Base-by-base conservation (phyloP, 306 rosid genomes). In the Chamaecrista fasciculata region DNA sequence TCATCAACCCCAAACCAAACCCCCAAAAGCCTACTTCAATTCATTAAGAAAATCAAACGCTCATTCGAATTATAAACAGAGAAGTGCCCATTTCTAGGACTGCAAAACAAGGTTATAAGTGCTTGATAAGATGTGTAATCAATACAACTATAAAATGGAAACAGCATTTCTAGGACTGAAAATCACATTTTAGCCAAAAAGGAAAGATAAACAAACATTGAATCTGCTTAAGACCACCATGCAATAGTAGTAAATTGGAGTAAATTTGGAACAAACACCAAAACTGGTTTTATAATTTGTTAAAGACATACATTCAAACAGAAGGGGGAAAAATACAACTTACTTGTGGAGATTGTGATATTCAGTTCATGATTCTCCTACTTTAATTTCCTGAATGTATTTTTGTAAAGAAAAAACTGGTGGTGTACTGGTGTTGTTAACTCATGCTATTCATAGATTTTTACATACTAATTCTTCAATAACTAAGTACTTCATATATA, bases 401-500 rank as follows among this genome's bases (percentile, higher is more conserved):
- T 64, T 69, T 70, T 81, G 72, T 78, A 73, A 64, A 73, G 73
- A 69, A 39, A 60, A 14, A 69, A 49, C 24, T 2, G 16, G 52
- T 53, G 69, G 37, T n/a, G n/a, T n/a, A n/a, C n/a, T n/a, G n/a
- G n/a, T 73, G 71, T 47, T 71, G 68, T 69, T 73, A 57, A 69
- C 60, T 57, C 70, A 49, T 68, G 62, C 48, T 55, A 76, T 67
- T 37, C 66, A 72, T 67, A 72, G 67, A 40, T 48, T 68, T 76
- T 81, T 69, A 47, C 70, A 75, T 43, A 36, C 40, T 56, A 62
- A 76, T 77, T 81, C 49, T 51, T 56, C 73, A 46, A 28, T 33
- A 40, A 55, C 47, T 33, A 16, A 46, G 46, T 68, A 50, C 60
- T 34, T 49, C 20, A n/a, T n/a, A n/a, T 57, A n/a, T 42, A 44